Percentiles rank a stretch among this genome's conserved stretches.
phyloP scores from a whole-genome alignment of 73 alveolate species.

The Paramecium pentaurelia region DNA sequence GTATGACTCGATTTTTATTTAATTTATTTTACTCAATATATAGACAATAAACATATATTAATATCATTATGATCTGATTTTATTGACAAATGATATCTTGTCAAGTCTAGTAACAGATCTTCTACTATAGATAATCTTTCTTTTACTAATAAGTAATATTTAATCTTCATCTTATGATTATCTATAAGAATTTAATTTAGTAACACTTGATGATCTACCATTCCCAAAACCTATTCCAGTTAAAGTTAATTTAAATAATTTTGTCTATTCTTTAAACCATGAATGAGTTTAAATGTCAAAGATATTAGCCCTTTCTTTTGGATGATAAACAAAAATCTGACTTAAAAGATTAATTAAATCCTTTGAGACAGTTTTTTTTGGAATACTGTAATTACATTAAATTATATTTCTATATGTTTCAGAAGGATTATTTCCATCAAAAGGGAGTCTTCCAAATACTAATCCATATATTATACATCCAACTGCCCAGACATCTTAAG shows the following conservation, averaged over 20 bases:
- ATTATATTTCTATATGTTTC: slow-evolving; percentile 7
- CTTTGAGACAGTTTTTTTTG: background rate
- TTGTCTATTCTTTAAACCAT: background rate
- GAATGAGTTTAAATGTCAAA: background rate
- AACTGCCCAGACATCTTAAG: slow-evolving; percentile 54
- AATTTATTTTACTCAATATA: background rate
- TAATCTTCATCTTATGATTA: background rate
- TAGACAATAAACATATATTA: background rate
- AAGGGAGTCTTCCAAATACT: slow-evolving; percentile 39
- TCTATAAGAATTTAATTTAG: background rate
- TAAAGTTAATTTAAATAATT: background rate
- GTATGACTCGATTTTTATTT: background rate
- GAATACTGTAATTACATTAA: background rate
- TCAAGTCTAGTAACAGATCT: background rate
- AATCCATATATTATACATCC: slow-evolving; percentile 38
- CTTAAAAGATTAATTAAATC: background rate
- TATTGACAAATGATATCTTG: background rate
- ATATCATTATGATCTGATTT: background rate
- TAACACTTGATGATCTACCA: background rate
- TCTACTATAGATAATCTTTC: background rate
- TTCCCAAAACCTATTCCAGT: background rate
- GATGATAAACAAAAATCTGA: background rate
- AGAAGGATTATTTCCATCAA: slow-evolving; percentile 26
- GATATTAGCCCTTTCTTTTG: background rate
- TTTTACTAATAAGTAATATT: background rate